phyloP scores from a whole-genome alignment of 1,139 yeast genomes.

The Sugiyamaella xylanicola region DNA sequence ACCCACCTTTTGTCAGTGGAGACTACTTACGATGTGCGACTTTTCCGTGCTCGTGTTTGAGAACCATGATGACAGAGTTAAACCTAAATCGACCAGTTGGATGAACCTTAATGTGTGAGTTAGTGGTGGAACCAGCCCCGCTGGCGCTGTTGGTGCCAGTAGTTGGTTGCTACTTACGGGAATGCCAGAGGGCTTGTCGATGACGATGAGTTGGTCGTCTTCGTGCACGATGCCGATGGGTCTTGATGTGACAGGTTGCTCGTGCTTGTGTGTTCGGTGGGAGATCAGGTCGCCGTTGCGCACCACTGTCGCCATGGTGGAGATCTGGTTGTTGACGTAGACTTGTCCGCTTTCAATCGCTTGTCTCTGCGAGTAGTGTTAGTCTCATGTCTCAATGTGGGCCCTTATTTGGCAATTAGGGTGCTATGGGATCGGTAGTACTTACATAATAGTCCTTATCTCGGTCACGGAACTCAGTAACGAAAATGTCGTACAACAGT shows the following conservation, averaged over 20 bases:
- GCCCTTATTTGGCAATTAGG: not conserved
- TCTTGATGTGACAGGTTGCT: conserved; percentile 80
- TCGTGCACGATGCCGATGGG: conserved; percentile 74
- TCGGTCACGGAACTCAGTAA: conserved; percentile 81
- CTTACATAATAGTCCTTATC: conserved; percentile 62
- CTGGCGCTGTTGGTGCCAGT: not conserved
- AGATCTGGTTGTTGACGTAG: conserved; percentile 64
- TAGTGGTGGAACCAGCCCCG: conserved; percentile 6
- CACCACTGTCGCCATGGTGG: conserved; percentile 65
- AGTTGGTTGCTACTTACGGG: conserved; percentile 55
- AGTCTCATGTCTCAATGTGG: too few relatives aligned
- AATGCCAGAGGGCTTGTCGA: conserved; percentile 92
- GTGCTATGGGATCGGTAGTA: not conserved
- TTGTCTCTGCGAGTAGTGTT: conserved; percentile 42
- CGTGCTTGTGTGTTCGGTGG: conserved; percentile 86
- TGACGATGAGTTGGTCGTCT: conserved; percentile 76
- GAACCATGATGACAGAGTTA: conserved; percentile 81
- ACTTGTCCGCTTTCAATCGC: conserved; percentile 78
- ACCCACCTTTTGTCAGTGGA: conserved; percentile 13
- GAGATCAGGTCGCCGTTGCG: conserved; percentile 82
- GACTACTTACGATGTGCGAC: conserved; percentile 58
- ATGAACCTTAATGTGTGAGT: conserved; percentile 48
- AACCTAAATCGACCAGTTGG: conserved; percentile 92
- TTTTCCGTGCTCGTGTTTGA: conserved; percentile 65
- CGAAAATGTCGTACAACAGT: conserved; percentile 74